phyloP scores from a whole-genome alignment of 139 green algal genomes.

The Chlamydomonas incerta region DNA sequence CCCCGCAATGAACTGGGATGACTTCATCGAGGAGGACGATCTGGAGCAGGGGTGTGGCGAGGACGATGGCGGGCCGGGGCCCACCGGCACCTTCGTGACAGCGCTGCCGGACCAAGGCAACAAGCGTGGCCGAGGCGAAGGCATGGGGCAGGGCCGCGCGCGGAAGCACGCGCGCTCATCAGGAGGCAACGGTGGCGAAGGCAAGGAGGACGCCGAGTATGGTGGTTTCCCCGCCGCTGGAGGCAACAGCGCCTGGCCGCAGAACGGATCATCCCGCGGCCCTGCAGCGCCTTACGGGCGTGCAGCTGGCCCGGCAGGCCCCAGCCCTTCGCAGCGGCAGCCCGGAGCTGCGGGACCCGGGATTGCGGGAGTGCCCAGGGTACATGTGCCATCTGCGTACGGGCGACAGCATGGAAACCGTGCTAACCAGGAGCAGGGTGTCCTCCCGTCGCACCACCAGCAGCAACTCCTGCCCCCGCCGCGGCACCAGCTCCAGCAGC shows the following conservation, averaged over 20 bases:
- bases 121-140: background rate
- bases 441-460: background rate
- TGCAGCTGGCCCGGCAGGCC: no score
- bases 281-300: background rate
- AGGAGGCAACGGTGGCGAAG: no score
- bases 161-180: background rate
- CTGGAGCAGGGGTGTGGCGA: background rate
- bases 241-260: background rate
- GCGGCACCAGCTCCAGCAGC: background rate
- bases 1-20: background rate
- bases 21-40: background rate
- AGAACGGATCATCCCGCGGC: background rate
- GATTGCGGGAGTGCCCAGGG: no score
- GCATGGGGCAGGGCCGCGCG: background rate
- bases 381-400: no score
- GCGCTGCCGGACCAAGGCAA: background rate
- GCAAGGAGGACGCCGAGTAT: background rate
- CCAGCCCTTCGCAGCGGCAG: no score
- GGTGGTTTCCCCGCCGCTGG: background rate
- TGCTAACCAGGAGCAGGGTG: background rate
- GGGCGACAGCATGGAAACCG: no score
- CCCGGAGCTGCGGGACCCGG: no score
- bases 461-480: background rate
- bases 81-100: background rate
- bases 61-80: background rate